Conservation (phyloP, 345 rosid genomes). For the Acer saccharum region DNA sequence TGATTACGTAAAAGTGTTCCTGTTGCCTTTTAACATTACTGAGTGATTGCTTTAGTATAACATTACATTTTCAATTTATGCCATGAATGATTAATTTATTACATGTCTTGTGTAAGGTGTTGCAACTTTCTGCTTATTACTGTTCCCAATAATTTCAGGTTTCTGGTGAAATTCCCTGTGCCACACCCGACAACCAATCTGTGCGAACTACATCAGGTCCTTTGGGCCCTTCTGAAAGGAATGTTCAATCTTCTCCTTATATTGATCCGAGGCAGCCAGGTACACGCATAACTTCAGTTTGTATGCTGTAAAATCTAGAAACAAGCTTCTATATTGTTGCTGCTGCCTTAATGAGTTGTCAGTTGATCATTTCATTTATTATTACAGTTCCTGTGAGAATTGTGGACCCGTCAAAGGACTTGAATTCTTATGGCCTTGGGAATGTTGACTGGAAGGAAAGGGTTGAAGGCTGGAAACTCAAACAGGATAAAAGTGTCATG, state of each 20-base stretch:
- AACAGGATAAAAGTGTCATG: conserved; percentile 88
- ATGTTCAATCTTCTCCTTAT: conserved; percentile 81
- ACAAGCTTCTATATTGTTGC: conserved; percentile 13
- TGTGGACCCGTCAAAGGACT: conserved; percentile 97
- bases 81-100: background rate
- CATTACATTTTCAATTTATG: background rate
- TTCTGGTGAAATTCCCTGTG: conserved; percentile 93
- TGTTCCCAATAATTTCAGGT: conserved; percentile 45
- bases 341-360: conserved; percentile 10
- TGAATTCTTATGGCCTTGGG: conserved; percentile 97
- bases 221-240: conserved; percentile 86
- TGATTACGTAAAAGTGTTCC: background rate
- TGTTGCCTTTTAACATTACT: background rate
- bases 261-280: conserved; percentile 98
- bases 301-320: conserved; percentile 2
- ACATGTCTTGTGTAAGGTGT: background rate
- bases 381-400: conserved; percentile 91
- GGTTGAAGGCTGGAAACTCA: conserved; percentile 98
- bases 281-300: conserved; percentile 29
- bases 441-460: conserved; percentile 99
- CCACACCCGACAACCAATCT: conserved; percentile 86
- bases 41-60: background rate
- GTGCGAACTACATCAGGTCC: conserved; percentile 99
- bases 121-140: conserved; percentile 19
- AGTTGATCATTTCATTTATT: conserved; percentile 22